Evolutionary conservation across 768 basidiomycete species (phyloP).

Genomic region (Suillus sp.): DNA sequence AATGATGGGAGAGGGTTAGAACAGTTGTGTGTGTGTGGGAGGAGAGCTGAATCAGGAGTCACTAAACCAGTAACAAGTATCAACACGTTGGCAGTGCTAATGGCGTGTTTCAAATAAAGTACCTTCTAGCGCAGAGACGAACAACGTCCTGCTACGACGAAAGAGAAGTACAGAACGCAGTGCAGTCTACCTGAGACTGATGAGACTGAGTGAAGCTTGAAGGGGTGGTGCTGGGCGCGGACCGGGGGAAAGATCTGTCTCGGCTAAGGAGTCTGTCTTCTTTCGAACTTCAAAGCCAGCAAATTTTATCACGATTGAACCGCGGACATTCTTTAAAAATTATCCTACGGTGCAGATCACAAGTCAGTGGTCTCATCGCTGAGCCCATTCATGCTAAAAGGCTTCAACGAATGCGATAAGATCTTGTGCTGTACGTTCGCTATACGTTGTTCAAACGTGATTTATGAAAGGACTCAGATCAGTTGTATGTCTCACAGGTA

Average conservation of each 20-base stretch:
- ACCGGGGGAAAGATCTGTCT: constrained; percentile 6
- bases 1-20: constrained; percentile 11
- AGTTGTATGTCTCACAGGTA: neutral
- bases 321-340: neutral
- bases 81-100: constrained; percentile 7
- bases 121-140: neutral
- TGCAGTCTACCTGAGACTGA: neutral
- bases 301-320: neutral
- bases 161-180: neutral
- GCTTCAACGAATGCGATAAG: neutral
- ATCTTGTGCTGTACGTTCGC: neutral
- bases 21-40: constrained; percentile 17
- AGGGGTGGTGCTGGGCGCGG: neutral
- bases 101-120: neutral
- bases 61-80: constrained; percentile 9
- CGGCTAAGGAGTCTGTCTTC: neutral
- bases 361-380: neutral
- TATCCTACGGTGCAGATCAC: neutral
- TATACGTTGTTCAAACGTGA: neutral
- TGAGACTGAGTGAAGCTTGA: neutral
- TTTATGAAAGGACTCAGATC: neutral
- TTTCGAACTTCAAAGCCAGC: constrained; percentile 6
- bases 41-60: neutral
- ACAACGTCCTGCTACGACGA: too few relatives aligned
- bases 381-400: neutral